Percentiles rank a stretch among this genome's conserved stretches.
Evolutionary conservation across 768 basidiomycete genomes (phyloP).

Genomic region (Leccinum disarticulatum): DNA sequence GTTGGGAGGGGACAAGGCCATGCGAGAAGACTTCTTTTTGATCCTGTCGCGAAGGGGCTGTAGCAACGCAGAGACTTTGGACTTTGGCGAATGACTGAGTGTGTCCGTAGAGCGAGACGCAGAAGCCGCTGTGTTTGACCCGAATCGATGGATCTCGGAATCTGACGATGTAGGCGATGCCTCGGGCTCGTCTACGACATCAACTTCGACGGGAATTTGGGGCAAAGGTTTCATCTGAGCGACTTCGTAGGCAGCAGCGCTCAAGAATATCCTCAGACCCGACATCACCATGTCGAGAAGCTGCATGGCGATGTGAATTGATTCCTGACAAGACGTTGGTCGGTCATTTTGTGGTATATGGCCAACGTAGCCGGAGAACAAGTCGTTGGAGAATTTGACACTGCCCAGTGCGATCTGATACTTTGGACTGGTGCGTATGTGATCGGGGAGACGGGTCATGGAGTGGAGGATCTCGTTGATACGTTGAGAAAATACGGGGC

Average conservation of each 20-base stretch:
- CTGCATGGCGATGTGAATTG: slow-evolving; percentile 22
- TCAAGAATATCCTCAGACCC: slow-evolving; percentile 33
- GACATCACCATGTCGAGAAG: slow-evolving; percentile 33
- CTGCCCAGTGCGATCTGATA: slow-evolving; percentile 22
- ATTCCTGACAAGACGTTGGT: slow-evolving; percentile 6
- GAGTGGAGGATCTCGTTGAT: slow-evolving; percentile 31
- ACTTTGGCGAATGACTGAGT: slow-evolving; percentile 1
- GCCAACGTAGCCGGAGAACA: slow-evolving; percentile 24
- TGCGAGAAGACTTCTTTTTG: slow-evolving; percentile 9
- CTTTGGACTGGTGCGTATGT: slow-evolving; percentile 19
- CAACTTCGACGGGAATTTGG: slow-evolving; percentile 14
- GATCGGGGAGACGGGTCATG: slow-evolving; percentile 23
- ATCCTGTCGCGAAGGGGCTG: slow-evolving; percentile 12
- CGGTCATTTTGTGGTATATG: slow-evolving; percentile 6
- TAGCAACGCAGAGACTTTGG: slow-evolving; percentile 18
- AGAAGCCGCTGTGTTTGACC: background rate
- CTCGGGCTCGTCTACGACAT: slow-evolving; percentile 3
- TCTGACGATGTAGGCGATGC: background rate
- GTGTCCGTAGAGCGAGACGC: slow-evolving; percentile 6
- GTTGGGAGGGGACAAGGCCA: background rate
- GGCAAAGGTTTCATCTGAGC: slow-evolving; percentile 31
- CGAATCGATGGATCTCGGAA: background rate
- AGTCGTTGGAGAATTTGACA: slow-evolving; percentile 22
- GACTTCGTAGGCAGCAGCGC: slow-evolving; percentile 29
- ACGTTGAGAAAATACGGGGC: slow-evolving; percentile 23